phyloP scores from a whole-genome alignment of 2,329 filamentous ascomycete genomes.

The Aspergillus japonicus region DNA sequence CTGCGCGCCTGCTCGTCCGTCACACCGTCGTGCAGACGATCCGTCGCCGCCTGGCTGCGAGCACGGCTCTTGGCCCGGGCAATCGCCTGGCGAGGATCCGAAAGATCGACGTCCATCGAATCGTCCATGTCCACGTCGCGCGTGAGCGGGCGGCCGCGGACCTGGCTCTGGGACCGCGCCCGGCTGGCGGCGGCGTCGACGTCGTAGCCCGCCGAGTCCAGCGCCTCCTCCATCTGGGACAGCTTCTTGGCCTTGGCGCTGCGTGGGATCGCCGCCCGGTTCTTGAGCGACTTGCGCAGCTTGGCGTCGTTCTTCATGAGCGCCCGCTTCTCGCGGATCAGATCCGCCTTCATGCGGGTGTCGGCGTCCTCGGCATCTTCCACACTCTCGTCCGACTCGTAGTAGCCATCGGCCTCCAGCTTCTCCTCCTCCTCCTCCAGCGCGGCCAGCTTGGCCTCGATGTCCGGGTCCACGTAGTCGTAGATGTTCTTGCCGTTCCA shows the following conservation, averaged over 20 bases:
- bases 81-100: constrained; percentile 48
- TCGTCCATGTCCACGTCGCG: constrained; percentile 66
- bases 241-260: constrained; percentile 77
- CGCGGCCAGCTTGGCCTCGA: constrained; percentile 85
- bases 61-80: constrained; percentile 72
- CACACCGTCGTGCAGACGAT: constrained; percentile 55
- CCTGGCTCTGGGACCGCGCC: constrained; percentile 59
- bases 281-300: constrained; percentile 97
- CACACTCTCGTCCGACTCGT: constrained; percentile 78
- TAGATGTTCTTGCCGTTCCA: constrained; percentile 96
- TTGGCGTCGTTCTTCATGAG: constrained; percentile 91
- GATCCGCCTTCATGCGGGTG: constrained; percentile 83
- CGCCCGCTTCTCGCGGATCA: constrained; percentile 91
- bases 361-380: constrained; percentile 89
- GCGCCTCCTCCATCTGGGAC: constrained; percentile 79
- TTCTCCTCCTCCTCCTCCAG: constrained; percentile 95
- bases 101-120: constrained; percentile 61
- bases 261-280: constrained; percentile 88
- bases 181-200: constrained; percentile 71
- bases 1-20: constrained; percentile 63
- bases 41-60: constrained; percentile 52
- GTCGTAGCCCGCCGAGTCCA: constrained; percentile 84
- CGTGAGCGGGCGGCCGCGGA: constrained; percentile 69
- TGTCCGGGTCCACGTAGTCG: constrained; percentile 96
- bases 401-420: constrained; percentile 87